Base-by-base conservation (phyloP, 2,329 filamentous ascomycete species). In the Colletotrichum spaethianum region DNA sequence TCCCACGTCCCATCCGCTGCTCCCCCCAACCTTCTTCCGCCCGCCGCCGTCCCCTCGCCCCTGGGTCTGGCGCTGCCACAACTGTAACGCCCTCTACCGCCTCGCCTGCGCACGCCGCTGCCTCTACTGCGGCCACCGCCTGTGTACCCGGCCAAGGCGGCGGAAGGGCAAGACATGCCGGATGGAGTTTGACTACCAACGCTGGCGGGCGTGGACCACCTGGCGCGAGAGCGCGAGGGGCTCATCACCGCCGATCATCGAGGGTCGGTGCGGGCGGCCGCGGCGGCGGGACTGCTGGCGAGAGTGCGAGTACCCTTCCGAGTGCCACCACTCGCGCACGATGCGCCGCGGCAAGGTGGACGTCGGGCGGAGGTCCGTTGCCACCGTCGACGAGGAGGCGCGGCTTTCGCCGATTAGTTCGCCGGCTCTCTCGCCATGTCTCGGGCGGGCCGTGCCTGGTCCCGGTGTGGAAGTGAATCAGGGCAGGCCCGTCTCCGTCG, bases 91-190 rank as follows among this genome's bases (percentile, higher is more conserved):
- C 2, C 36, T 40, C 1, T 82, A 79, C 75, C 75, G 70, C 52
- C 69, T 83, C 8, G 73, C 74, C 60, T 77, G 74, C 70, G 84
- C 82, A 55, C 79, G 80, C 12, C 77, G 80, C 28, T 83, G 85
- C 63, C 79, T 86, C 56, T 76, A 79, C 48, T 84, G 84, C 78
- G 76, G 77, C 65, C 82, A 83, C 76, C 61, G 59, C 38, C 78
- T 81, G 72, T 84, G 84, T 76, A 78, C 31, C 73, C 75, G 36
- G 40, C 63, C 4, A 28, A 57, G 23, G 59, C 70, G 53, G 56
- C 50, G 63, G 63, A 50, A 65, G 72, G 44, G 57, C 42, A 46
- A 33, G 53, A 11, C 20, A 31, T 56, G 53, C 31, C 33, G 20
- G 31, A 23, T 36, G 8, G 53, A 56, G 31, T 56, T 56, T 4